Conservation (phyloP, 2,329 filamentous ascomycete genomes). For the Sordariomycetes sp. region DNA sequence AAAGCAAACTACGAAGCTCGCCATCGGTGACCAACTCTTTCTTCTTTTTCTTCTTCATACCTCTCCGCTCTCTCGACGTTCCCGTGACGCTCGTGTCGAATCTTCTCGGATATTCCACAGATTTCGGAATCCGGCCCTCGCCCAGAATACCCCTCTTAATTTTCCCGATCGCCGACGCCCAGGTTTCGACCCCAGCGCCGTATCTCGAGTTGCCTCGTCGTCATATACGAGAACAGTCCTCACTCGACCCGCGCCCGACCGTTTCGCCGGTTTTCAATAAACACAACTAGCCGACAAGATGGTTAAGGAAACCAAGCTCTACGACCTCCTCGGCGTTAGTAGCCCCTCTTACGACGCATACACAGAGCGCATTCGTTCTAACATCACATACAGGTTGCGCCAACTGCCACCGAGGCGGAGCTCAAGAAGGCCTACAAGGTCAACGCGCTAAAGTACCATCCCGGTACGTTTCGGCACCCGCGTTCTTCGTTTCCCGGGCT, state of each 20-base stretch:
- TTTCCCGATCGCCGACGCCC: neutral
- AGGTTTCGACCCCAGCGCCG: neutral
- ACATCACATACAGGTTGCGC: constrained; percentile 46
- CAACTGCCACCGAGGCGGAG: constrained; percentile 70
- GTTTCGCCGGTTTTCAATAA: neutral
- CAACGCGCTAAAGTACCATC: constrained; percentile 71
- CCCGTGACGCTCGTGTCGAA: too few species aligned
- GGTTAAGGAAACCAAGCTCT: constrained; percentile 69
- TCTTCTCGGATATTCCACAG: neutral
- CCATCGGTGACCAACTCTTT: neutral
- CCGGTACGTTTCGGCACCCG: constrained; percentile 41
- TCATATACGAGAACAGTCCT: neutral
- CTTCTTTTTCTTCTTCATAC: neutral
- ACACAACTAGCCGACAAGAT: constrained; percentile 24
- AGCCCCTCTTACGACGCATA: neutral
- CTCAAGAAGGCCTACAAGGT: constrained; percentile 85
- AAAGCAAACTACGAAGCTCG: neutral
- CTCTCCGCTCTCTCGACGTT: neutral
- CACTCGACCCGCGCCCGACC: neutral
- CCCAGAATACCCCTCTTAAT: neutral
- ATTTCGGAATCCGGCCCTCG: too few species aligned
- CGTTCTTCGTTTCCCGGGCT: neutral
- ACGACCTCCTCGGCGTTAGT: constrained; percentile 66
- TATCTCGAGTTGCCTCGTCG: neutral
- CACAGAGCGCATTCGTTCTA: neutral